A percentile compares a stretch with the other conserved stretches of the same genome.
phyloP scores from a whole-genome alignment of 1,284 basidiomycete species.

The Trametes hirsuta region DNA sequence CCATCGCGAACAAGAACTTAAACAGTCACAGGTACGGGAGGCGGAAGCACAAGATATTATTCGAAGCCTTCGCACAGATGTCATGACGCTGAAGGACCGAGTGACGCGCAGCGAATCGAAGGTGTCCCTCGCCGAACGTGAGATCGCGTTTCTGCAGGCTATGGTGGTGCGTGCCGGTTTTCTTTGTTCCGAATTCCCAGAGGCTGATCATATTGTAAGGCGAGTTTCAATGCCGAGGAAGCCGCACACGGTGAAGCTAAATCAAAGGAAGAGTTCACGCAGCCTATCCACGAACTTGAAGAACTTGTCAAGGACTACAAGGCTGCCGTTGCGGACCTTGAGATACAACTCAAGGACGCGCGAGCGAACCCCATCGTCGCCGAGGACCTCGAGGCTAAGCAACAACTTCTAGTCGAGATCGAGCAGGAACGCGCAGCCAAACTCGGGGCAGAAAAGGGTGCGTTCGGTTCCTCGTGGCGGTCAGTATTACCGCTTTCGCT shows the following conservation, averaged over 20 bases:
- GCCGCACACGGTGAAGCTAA: conserved; percentile 33
- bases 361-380: conserved; percentile 36
- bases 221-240: conserved; percentile 63
- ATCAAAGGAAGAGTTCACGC: conserved; percentile 40
- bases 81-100: conserved; percentile 46
- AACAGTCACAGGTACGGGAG: conserved; percentile 40
- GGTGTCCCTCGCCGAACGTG: conserved; percentile 53
- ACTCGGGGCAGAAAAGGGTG: conserved; percentile 49
- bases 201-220: conserved; percentile 37
- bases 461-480: conserved; percentile 9
- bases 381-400: conserved; percentile 34
- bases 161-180: conserved; percentile 53
- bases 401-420: conserved; percentile 47
- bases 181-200: not conserved
- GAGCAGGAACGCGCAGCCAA: conserved; percentile 44
- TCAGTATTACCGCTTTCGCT: not conserved
- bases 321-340: conserved; percentile 45
- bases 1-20: conserved; percentile 53
- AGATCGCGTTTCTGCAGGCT: conserved; percentile 64
- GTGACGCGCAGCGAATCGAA: conserved; percentile 49
- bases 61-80: conserved; percentile 40
- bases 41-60: conserved; percentile 40
- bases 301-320: conserved; percentile 59
- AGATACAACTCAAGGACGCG: conserved; percentile 46
- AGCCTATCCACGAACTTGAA: conserved; percentile 62